These are phyloP conservation scores for Leishmania tarentolae DNA, from an alignment of 208 protist genomes.

Conservation along the genomic window DNA sequence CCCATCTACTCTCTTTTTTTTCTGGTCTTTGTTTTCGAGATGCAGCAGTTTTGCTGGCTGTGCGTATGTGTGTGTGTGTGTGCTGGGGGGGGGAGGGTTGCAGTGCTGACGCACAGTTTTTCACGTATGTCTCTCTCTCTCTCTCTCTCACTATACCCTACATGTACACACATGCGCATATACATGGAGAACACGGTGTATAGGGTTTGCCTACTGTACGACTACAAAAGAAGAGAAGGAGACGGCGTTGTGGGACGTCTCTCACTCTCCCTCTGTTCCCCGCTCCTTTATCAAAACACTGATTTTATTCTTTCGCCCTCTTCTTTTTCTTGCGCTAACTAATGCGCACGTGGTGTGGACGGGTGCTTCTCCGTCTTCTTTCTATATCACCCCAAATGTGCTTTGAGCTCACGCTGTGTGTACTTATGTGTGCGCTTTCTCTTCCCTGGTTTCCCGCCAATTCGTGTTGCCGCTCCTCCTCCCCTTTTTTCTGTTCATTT, in stretches of 20 bases:
- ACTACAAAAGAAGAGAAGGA: no score
- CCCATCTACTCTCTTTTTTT: not conserved
- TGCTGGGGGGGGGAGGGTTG: not conserved
- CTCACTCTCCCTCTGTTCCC: not conserved
- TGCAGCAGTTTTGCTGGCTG: not conserved
- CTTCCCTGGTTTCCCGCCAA: not conserved
- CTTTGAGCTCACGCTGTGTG: not conserved
- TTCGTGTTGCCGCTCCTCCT: not conserved
- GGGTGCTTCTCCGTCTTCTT: not conserved
- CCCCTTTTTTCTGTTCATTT: not conserved
- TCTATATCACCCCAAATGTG: not conserved
- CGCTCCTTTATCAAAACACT: not conserved
- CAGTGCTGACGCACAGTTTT: not conserved
- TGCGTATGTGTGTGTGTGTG: not conserved
- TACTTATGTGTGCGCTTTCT: not conserved
- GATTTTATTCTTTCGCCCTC: not conserved
- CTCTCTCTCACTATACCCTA: no score
- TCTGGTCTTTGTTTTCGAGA: not conserved
- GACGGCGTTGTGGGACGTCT: not conserved
- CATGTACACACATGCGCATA: not conserved
- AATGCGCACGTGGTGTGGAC: not conserved
- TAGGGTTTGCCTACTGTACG: no score
- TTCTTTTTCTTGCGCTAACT: not conserved
- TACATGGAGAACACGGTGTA: no score
- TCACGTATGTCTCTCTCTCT: no score